phyloP scores from a whole-genome alignment of 805 yeast genomes.

The Starmerella scarabaei region DNA sequence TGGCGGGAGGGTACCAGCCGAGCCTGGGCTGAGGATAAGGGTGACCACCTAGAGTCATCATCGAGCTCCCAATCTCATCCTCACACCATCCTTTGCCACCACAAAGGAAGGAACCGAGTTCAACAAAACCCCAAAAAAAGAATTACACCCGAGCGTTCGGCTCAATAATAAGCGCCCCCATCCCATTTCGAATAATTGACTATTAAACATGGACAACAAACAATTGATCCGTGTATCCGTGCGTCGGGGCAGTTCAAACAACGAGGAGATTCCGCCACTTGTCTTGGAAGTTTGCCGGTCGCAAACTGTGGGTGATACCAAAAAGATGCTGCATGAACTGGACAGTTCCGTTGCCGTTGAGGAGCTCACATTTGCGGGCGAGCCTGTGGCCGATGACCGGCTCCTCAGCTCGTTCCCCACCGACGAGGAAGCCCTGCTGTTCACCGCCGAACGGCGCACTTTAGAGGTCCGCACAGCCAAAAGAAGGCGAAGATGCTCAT shows the following conservation, averaged over 20 bases:
- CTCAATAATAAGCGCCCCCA: no score
- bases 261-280: slow-evolving; percentile 17
- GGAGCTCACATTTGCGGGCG: slow-evolving; percentile 23
- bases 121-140: no score
- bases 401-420: slow-evolving; percentile 23
- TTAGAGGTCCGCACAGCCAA: slow-evolving; percentile 26
- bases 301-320: slow-evolving; percentile 26
- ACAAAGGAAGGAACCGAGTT: no score
- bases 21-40: no score
- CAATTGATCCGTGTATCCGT: slow-evolving; percentile 21
- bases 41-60: no score
- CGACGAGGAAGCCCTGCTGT: slow-evolving; percentile 22
- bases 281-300: slow-evolving; percentile 22
- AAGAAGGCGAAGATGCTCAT: slow-evolving; percentile 38
- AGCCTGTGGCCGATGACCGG: slow-evolving; percentile 25
- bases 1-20: no score
- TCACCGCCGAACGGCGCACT: slow-evolving; percentile 23
- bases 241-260: slow-evolving; percentile 13
- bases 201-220: slow-evolving; percentile 4
- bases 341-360: slow-evolving; percentile 24
- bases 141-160: no score
- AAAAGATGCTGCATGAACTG: slow-evolving; percentile 22
- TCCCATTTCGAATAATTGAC: no score
- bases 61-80: no score
- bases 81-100: no score